Base-by-base conservation (phyloP, 345 rosid species). In the Brassica rapa region DNA sequence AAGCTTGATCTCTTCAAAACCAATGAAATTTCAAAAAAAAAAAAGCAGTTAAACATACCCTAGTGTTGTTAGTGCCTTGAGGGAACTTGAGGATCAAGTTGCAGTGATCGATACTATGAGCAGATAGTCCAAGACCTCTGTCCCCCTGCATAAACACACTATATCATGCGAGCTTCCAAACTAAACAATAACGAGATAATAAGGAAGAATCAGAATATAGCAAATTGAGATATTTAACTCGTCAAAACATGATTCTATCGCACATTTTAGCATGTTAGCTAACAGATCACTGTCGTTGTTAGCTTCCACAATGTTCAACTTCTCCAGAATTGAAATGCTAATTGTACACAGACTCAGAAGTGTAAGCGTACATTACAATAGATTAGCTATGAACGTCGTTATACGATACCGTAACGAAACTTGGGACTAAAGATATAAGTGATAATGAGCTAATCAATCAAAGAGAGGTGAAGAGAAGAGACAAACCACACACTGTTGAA, bases 401-500 rank as follows among this genome's bases (percentile, higher is more conserved):
- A 19, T 19, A 19, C 21, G 1, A 19, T 19, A 19, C 21, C 4
- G 29, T 27, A 27, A 27, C 29, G 29, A 27, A 27, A 27, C 29
- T 27, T 27, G 29, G 4, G 29, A 27, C 29, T 27, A 27, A 27
- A 27, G 29, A 27, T 27, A 27, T 27, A 27, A 27, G 29, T 27
- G 29, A 27, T 27, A 27, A 27, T 27, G 29, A 27, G 29, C 27
- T 11, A 16, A 32, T 35, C 10, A 33, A 30, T 68, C 5, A 56
- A 71, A 14, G 55, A 46, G 4, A 43, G 51, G 12, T 19, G 19
- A 19, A 19, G 51, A 43, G 39, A 66, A 35, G 56, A 72, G 68
- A 83, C 97, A 74, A 75, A 94, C 98, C 93, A 92, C 97, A 85
- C 97, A 93, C 86, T 88, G 98, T 63, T 88, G 88, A 80, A 94